These are phyloP conservation scores for Aspergillus texensis DNA, from an alignment of 2,329 filamentous ascomycete species.

Conservation along the genomic window DNA sequence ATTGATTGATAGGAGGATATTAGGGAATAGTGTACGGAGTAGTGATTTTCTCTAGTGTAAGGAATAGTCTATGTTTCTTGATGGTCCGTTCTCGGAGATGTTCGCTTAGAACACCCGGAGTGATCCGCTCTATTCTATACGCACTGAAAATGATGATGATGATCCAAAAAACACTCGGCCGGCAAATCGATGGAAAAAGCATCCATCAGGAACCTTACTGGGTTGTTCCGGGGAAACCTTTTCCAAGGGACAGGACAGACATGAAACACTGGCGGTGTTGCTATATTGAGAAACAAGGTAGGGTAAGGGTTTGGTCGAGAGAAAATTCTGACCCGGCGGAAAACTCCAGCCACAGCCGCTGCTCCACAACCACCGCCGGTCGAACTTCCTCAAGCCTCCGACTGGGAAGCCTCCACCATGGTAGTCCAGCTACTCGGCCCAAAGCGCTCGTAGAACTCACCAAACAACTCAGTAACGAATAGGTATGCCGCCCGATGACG, in stretches of 20 bases:
- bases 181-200: background rate
- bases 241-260: background rate
- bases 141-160: too few relatives aligned
- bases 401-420: conserved; percentile 14
- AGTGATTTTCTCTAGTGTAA: too few relatives aligned
- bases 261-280: background rate
- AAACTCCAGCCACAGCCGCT: background rate
- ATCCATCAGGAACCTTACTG: background rate
- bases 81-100: too few relatives aligned
- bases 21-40: too few relatives aligned
- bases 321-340: background rate
- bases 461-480: conserved; percentile 19
- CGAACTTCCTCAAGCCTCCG: background rate
- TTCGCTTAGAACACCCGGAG: too few relatives aligned
- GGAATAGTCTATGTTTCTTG: too few relatives aligned
- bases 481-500: conserved; percentile 15
- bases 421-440: conserved; percentile 15
- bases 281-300: background rate
- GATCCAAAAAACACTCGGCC: too few relatives aligned
- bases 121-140: too few relatives aligned
- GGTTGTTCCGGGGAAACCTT: background rate
- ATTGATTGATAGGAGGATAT: too few relatives aligned
- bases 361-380: background rate
- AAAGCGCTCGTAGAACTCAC: conserved; percentile 24
- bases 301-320: background rate